Conservation (phyloP, 108 stramenopile genomes). For the Skeletonema tropicum region DNA sequence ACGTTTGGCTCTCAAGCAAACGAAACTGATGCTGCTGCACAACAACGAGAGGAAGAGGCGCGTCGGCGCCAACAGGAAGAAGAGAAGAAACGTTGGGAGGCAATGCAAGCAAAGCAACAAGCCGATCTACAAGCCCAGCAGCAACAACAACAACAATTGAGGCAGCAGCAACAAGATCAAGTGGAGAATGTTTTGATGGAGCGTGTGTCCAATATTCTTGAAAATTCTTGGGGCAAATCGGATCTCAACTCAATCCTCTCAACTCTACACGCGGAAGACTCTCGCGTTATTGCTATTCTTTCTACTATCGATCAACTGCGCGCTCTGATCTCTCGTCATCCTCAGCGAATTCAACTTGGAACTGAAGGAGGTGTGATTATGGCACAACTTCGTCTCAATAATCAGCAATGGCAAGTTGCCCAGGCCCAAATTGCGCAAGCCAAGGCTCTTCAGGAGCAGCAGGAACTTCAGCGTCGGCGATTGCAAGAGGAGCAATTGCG, state of each 20-base stretch:
- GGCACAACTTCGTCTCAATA: constrained; percentile 73
- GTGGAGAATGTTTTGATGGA: constrained; percentile 89
- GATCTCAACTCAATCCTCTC: constrained; percentile 81
- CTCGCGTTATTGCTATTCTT: constrained; percentile 80
- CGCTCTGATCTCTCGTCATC: constrained; percentile 75
- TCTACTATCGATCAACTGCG: constrained; percentile 71
- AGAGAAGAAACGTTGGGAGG: constrained; percentile 48
- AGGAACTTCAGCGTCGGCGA: constrained; percentile 56
- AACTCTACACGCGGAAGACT: constrained; percentile 83
- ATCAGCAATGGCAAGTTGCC: constrained; percentile 76
- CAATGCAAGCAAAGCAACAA: constrained; percentile 61
- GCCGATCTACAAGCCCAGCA: constrained; percentile 51
- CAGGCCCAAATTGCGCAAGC: constrained; percentile 46
- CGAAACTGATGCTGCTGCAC: constrained; percentile 45
- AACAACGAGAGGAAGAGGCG: constrained; percentile 58
- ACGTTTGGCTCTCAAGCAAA: constrained; percentile 22
- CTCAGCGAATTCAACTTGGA: constrained; percentile 63
- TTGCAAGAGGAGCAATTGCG: constrained; percentile 62
- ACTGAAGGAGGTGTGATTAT: constrained; percentile 74
- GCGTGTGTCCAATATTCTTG: constrained; percentile 80
- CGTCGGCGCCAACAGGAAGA: constrained; percentile 70
- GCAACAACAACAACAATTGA: constrained; percentile 55
- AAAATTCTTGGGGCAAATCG: constrained; percentile 86
- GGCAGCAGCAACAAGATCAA: constrained; percentile 67
- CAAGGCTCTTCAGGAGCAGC: constrained; percentile 54